phyloP scores from a whole-genome alignment of 495 filamentous ascomycete species.

The Neurospora sublineolata region DNA sequence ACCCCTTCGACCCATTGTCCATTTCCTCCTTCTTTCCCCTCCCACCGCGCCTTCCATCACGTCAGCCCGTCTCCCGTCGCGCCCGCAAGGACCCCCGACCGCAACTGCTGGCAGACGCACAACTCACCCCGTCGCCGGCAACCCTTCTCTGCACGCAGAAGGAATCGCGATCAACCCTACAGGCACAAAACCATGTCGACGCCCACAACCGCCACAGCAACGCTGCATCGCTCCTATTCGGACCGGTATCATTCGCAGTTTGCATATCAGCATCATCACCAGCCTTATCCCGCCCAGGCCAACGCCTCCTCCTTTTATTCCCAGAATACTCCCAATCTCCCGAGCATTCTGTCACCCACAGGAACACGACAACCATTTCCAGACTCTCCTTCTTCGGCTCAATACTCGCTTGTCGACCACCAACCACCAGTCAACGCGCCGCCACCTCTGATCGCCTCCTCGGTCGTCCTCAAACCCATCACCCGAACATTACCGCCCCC shows the following conservation, averaged over 20 bases:
- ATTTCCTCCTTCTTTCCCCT: not conserved
- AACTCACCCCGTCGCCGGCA: not conserved
- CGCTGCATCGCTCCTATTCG: conserved; percentile 59
- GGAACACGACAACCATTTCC: conserved; percentile 22
- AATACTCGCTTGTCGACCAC: conserved; percentile 23
- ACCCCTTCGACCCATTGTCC: not conserved
- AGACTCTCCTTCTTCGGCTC: conserved; percentile 35
- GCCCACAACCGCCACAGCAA: conserved; percentile 69
- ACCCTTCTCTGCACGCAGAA: not conserved
- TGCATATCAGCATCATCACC: conserved; percentile 6
- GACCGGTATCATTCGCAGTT: conserved; percentile 51
- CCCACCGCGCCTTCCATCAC: not conserved
- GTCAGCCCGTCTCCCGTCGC: not conserved
- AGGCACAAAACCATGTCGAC: conserved; percentile 57
- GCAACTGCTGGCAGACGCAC: not conserved
- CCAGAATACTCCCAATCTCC: not conserved
- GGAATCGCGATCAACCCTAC: not conserved
- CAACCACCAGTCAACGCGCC: conserved; percentile 24
- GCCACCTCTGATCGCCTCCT: conserved; percentile 19
- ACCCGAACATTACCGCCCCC: not conserved
- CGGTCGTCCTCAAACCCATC: not conserved
- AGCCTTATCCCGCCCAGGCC: conserved; percentile 17
- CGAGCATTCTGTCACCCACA: not conserved
- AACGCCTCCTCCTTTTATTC: conserved; percentile 31
- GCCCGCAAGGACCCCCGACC: not conserved